Base-by-base conservation (phyloP, 352 stramenopile species). In the Phytophthora pseudosyringae region DNA sequence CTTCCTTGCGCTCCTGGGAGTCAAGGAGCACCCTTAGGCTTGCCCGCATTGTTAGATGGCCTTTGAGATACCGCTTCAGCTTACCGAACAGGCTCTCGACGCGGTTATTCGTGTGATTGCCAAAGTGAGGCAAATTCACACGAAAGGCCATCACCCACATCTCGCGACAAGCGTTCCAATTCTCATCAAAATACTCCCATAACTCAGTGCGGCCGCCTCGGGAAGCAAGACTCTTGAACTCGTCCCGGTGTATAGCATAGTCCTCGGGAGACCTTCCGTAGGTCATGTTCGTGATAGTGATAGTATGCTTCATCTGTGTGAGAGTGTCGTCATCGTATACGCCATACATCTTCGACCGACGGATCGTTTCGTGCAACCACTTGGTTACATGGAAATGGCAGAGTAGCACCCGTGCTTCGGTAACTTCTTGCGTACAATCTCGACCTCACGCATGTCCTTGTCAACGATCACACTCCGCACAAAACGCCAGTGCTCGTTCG, bases 221-320 rank as follows among this genome's bases (percentile, higher is more conserved):
- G 9, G 7, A 15, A 8, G 40, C 8, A 1, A 67, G 25, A 21
- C 39, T 43, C 12, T 67, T 39, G 13, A 61, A 60, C 43, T 67
- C 59, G 15, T 47, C 25, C 4, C 41, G 59, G 26, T 60, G 40
- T 15, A 43, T 25, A 1, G 10, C 8, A n/a, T 61, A 67, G 3
- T 35, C 11, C 2, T 4, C 40, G 3, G 2, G 10, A 3, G 32
- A 48, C 9, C 41, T 47, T 5, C 41, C 15, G 35, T 60, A 67
- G 0, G 26, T 39, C 59, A 67, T 56, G n/a, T 59, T 59, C 1
- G 58, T 66, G n/a, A 54, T 66, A 1, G 58, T 66, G n/a, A 54
- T 66, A 1, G 13, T 21, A 35, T 35, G 56, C 15, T 51, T 64
- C 8, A 52, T 44, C 29, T 57, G 36, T 2, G 35, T 21, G 2